These are phyloP conservation scores for Colletotrichum eleusines DNA, from an alignment of 2,329 filamentous ascomycete species.

Conservation along the genomic window DNA sequence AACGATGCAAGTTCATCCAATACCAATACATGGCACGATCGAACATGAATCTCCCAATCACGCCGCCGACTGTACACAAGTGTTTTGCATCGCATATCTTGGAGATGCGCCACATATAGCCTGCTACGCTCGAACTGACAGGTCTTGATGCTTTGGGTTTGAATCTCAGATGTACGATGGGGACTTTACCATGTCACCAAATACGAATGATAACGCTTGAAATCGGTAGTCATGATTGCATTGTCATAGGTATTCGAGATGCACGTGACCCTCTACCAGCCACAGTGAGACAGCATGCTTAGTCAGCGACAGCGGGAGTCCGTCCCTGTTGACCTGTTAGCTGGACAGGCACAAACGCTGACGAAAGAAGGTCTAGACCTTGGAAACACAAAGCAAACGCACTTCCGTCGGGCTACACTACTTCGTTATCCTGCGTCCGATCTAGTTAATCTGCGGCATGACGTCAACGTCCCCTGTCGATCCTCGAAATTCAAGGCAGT, in stretches of 20 bases:
- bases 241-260: background rate
- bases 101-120: background rate
- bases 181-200: fast-evolving
- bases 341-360: background rate
- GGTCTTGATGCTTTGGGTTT: background rate
- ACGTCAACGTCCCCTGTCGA: conserved; percentile 34
- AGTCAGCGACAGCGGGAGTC: background rate
- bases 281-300: background rate
- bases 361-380: conserved; percentile 13
- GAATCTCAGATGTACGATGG: background rate
- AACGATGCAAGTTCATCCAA: no score
- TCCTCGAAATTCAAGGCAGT: conserved; percentile 25
- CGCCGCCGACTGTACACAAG: background rate
- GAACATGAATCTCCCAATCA: no score
- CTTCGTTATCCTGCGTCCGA: conserved; percentile 30
- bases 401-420: conserved; percentile 17
- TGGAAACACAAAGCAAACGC: background rate
- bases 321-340: background rate
- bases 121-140: background rate
- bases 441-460: conserved; percentile 31
- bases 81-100: background rate
- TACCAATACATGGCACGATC: no score
- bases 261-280: background rate
- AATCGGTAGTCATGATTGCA: no score
- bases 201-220: background rate